These are phyloP conservation scores for Chloris gayana DNA, from an alignment of 176 grass and related monocot species.

Conservation along the genomic window DNA sequence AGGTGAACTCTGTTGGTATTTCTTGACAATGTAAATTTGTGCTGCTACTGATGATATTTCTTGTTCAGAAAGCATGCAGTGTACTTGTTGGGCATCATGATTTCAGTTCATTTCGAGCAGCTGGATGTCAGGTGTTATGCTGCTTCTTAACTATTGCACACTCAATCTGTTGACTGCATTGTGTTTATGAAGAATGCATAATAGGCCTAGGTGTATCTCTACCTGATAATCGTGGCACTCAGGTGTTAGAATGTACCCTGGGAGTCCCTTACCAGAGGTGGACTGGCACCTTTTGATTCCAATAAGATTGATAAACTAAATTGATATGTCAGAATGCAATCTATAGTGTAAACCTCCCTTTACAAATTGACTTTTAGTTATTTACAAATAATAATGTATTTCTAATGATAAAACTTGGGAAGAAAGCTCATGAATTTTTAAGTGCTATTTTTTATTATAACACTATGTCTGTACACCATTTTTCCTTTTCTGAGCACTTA, in stretches of 20 bases:
- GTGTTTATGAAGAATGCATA: conserved; percentile 30
- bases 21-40: conserved; percentile 34
- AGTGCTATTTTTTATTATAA: conserved; percentile 7
- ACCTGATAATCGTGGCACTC: conserved; percentile 7
- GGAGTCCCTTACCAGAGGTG: background rate
- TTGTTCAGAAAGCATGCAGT: conserved; percentile 81
- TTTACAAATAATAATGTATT: background rate
- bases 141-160: conserved; percentile 37
- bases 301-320: conserved; percentile 11
- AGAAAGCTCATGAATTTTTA: background rate
- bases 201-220: conserved; percentile 5
- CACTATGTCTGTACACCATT: conserved; percentile 21
- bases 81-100: conserved; percentile 85
- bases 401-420: background rate
- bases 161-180: conserved; percentile 3
- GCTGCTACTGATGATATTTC: conserved; percentile 20
- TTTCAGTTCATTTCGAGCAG: conserved; percentile 97
- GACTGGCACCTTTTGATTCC: background rate
- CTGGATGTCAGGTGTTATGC: conserved; percentile 83
- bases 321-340: background rate
- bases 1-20: conserved; percentile 47
- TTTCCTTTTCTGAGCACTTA: conserved; percentile 21
- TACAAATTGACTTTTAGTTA: background rate
- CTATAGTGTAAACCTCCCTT: conserved; percentile 13
- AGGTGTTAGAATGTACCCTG: conserved; percentile 13